A percentile compares a stretch with the other conserved stretches of the same genome.
Conservation (phyloP, 208 protist genomes). For the Acanthamoeba rhysodes region DNA sequence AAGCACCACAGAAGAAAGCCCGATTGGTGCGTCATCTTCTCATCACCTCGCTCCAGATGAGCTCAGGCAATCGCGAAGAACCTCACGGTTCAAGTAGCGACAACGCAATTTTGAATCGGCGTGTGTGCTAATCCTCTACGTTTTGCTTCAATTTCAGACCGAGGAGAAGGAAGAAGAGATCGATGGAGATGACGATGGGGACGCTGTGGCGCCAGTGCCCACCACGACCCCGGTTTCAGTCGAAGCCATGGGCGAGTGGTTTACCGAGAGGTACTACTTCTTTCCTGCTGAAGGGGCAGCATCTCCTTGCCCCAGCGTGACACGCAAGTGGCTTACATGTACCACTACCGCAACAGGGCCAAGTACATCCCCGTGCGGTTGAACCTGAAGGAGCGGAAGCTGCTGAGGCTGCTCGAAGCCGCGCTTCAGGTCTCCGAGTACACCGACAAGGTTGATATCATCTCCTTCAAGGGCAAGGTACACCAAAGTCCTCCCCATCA, state of each 20-base stretch:
- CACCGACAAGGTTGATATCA: slow-evolving; percentile 87
- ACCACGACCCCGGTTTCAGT: background rate
- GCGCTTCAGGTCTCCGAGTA: slow-evolving; percentile 89
- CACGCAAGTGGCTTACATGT: background rate
- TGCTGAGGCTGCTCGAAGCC: slow-evolving; percentile 88
- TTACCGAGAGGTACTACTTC: slow-evolving; percentile 38
- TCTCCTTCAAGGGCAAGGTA: slow-evolving; percentile 55
- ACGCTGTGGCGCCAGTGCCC: background rate
- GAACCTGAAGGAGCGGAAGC: slow-evolving; percentile 85
- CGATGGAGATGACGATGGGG: slow-evolving; percentile 55
- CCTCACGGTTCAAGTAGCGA: background rate
- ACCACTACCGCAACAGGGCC: slow-evolving; percentile 74
- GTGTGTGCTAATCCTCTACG: background rate
- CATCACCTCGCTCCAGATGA: background rate
- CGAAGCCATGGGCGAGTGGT: slow-evolving; percentile 32
- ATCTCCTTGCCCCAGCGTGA: no score
- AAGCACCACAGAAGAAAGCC: slow-evolving; percentile 19
- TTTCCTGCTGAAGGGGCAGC: background rate
- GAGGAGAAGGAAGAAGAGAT: slow-evolving; percentile 27
- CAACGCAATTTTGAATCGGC: background rate
- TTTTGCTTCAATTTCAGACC: background rate
- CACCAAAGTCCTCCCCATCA: no score
- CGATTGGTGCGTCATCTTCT: background rate
- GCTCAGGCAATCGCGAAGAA: background rate
- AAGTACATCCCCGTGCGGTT: slow-evolving; percentile 90